These are phyloP conservation scores for Kwoniella europaea DNA, from an alignment of 768 basidiomycete species.

Conservation along the genomic window DNA sequence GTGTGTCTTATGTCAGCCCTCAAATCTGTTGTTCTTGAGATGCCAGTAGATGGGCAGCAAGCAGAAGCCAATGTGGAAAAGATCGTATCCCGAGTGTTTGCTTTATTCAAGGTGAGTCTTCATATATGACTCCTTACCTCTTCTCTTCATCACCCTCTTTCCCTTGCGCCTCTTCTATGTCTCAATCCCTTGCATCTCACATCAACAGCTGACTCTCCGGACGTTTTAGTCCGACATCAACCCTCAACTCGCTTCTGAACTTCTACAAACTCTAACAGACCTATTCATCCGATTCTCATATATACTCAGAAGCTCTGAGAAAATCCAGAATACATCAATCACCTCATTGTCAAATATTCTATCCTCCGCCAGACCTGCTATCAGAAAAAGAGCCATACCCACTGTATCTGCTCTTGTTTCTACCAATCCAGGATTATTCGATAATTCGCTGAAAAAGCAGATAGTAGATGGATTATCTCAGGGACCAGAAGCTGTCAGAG, in stretches of 20 bases:
- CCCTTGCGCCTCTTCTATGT: not conserved
- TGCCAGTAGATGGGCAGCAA: slow-evolving; percentile 80
- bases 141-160: not conserved
- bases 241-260: slow-evolving; percentile 61
- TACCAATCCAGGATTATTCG: slow-evolving; percentile 69
- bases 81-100: slow-evolving; percentile 81
- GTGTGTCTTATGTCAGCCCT: slow-evolving; percentile 65
- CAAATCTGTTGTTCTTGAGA: slow-evolving; percentile 91
- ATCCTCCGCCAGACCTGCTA: slow-evolving; percentile 75
- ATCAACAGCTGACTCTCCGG: not conserved
- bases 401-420: slow-evolving; percentile 79
- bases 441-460: slow-evolving; percentile 64
- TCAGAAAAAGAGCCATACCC: slow-evolving; percentile 88
- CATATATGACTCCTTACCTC: not conserved
- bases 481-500: slow-evolving; percentile 51
- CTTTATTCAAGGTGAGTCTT: slow-evolving; percentile 71
- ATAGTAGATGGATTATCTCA: slow-evolving; percentile 60
- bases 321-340: slow-evolving; percentile 63
- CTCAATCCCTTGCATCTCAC: not conserved
- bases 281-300: slow-evolving; percentile 82
- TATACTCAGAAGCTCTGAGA: slow-evolving; percentile 31
- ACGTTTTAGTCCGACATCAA: slow-evolving; percentile 48
- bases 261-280: slow-evolving; percentile 69
- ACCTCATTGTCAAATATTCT: slow-evolving; percentile 68
- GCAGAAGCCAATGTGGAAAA: slow-evolving; percentile 79